These are phyloP conservation scores for Aspergillus fijiensis DNA, from an alignment of 2,329 filamentous ascomycete species.

Conservation along the genomic window DNA sequence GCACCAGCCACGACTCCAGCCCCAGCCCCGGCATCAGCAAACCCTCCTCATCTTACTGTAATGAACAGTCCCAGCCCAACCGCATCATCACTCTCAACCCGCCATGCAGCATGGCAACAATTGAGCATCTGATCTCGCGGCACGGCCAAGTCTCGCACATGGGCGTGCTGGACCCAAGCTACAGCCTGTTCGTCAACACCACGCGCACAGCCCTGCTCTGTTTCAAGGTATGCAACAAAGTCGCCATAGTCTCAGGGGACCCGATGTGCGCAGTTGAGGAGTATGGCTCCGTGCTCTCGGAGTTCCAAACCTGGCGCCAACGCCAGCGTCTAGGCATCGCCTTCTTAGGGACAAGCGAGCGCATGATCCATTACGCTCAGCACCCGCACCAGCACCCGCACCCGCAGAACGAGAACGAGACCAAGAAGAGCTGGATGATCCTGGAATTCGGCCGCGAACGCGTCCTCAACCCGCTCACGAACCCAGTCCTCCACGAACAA, in stretches of 20 bases:
- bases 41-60: neutral
- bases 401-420: no score
- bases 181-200: constrained; percentile 43
- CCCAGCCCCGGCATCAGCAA: neutral
- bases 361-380: constrained; percentile 33
- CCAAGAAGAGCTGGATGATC: constrained; percentile 29
- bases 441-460: constrained; percentile 42
- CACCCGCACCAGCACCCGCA: constrained; percentile 6
- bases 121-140: constrained; percentile 25
- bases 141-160: constrained; percentile 45
- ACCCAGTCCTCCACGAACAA: constrained; percentile 38
- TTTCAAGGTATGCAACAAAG: constrained; percentile 39
- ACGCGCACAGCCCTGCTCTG: constrained; percentile 36
- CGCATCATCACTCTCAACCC: neutral
- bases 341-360: constrained; percentile 39
- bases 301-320: constrained; percentile 38
- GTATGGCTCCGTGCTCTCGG: constrained; percentile 31
- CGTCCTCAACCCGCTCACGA: constrained; percentile 43
- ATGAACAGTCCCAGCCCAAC: neutral
- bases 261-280: constrained; percentile 34
- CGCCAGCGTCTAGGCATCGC: constrained; percentile 33
- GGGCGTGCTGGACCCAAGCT: constrained; percentile 45
- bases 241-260: constrained; percentile 43
- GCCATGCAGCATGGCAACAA: neutral
- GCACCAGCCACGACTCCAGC: constrained; percentile 6